These are phyloP conservation scores for Catharanthus roseus DNA, from an alignment of 257 asterid genomes.

Conservation along the genomic window DNA sequence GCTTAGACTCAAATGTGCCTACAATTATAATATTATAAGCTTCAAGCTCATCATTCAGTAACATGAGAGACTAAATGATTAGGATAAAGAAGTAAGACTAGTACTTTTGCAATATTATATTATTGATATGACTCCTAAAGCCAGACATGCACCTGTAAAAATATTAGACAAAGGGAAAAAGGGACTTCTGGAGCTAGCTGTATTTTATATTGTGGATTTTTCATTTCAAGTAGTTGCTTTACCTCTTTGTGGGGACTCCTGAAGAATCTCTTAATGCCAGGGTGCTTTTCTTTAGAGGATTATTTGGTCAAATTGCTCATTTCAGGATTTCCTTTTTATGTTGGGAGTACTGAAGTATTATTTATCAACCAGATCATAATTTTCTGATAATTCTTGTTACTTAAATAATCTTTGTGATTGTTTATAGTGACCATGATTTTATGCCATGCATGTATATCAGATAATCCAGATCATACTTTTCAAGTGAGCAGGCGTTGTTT, in stretches of 20 bases:
- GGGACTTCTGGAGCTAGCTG: conserved; percentile 16
- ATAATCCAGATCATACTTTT: not conserved
- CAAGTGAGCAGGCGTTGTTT: not conserved
- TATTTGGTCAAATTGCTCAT: conserved; percentile 8
- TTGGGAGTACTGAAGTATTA: not conserved
- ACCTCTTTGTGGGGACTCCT: conserved; percentile 11
- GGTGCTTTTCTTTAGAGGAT: conserved; percentile 18
- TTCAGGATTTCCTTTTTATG: not conserved
- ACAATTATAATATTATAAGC: conserved; percentile 25
- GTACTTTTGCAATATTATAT: conserved; percentile 18
- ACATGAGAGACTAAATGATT: conserved; percentile 70
- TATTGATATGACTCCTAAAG: conserved; percentile 37
- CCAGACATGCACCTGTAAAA: conserved; percentile 34
- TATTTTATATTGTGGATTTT: conserved; percentile 6
- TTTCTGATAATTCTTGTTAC: not conserved
- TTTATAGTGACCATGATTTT: not conserved
- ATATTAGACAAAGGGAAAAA: conserved; percentile 6
- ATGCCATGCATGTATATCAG: not conserved
- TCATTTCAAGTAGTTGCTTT: conserved; percentile 11
- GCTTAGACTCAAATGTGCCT: conserved; percentile 16
- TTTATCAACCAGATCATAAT: not conserved
- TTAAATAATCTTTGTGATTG: not conserved
- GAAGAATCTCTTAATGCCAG: not conserved
- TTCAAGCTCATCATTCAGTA: conserved; percentile 63
- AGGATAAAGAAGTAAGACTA: conserved; percentile 28